Evolutionary conservation across 495 filamentous ascomycete genomes (phyloP), one percentile per base, ranked within the genome.

Genomic region (Penicillium robsamsonii): DNA sequence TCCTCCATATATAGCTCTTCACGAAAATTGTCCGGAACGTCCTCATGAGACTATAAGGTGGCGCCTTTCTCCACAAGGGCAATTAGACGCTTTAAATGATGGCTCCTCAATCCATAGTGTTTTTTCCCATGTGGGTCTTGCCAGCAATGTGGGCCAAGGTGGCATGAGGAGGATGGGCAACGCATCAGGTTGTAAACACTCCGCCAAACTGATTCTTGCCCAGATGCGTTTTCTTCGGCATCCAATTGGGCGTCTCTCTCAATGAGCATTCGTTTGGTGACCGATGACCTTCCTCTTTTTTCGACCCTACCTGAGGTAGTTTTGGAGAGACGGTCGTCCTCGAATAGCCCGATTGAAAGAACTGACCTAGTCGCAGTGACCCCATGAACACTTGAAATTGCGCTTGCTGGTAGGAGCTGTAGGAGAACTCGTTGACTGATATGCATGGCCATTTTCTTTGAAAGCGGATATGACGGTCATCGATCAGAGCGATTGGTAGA

Each of bases 211-310:
- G 53, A 45, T 24, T 55, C 10, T 53, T 60, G 38, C n/a, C 63
- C 61, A 5, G 56, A 63, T 3, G 27, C 46, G 6, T 65, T 40
- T 40, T 70, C 22, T 74, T 68, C 53, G 50, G 48, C 30, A 12
- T 31, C 30, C 30, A 31, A 0, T 31, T 11, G 30, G 11, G 9
- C 30, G 30, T 31, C 30, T 31, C 1, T 9, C 9, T 31, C 30
- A 9, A 11, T 31, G 54, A 33, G 18, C 31, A 5, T 33, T 22
- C 11, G 15, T 11, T 25, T 44, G 3, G 55, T 63, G 15, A 54
- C 55, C 29, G 57, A 63, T 18, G 45, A 44, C 15, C 40, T 45
- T 37, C 57, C 22, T 22, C 22, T 22, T 22, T 22, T 22, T 22
- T 22, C 22, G 22, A 22, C 55, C 30, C 30, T 49, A 37, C 31